A percentile compares a stretch with the other conserved stretches of the same genome.
These are phyloP conservation scores for Eragrostis curvula DNA, from an alignment of 176 grass and related monocot genomes.

Conservation along the genomic window DNA sequence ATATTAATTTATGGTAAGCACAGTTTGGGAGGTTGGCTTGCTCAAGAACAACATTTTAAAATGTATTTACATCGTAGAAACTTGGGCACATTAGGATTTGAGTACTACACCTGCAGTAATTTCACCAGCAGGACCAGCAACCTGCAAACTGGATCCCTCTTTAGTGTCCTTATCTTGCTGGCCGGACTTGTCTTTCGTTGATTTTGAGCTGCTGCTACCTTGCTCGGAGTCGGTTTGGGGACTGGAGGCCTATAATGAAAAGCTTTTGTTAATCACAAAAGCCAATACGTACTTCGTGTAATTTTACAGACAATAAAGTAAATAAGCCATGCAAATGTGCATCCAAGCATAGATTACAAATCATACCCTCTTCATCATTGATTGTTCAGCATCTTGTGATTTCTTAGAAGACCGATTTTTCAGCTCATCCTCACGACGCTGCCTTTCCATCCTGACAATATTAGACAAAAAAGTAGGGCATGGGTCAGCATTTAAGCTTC, in stretches of 20 bases:
- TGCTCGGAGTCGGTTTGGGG: slow-evolving; percentile 67
- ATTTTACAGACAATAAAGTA: too few species aligned
- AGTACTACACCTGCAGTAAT: slow-evolving; percentile 78
- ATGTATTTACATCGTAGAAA: slow-evolving; percentile 11
- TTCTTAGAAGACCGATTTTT: slow-evolving; percentile 79
- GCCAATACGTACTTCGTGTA: slow-evolving; percentile 5
- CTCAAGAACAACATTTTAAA: slow-evolving; percentile 8
- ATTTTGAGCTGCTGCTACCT: slow-evolving; percentile 62
- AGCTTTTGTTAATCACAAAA: slow-evolving; percentile 36
- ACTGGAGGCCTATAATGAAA: slow-evolving; percentile 66
- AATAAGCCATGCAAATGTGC: background rate
- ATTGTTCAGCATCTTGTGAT: slow-evolving; percentile 70
- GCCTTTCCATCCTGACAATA: slow-evolving; percentile 82
- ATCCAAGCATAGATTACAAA: background rate
- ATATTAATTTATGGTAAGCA: slow-evolving; percentile 23
- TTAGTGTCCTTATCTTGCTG: slow-evolving; percentile 80
- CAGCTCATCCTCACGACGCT: slow-evolving; percentile 78
- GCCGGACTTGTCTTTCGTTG: slow-evolving; percentile 77
- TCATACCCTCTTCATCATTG: slow-evolving; percentile 63
- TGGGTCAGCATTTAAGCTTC: background rate
- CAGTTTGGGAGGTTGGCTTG: slow-evolving; percentile 16
- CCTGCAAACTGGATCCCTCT: slow-evolving; percentile 74
- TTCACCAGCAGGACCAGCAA: slow-evolving; percentile 79
- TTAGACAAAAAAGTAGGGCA: slow-evolving; percentile 35
- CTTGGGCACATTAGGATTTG: slow-evolving; percentile 25